Conservation (phyloP, 2,329 filamentous ascomycete genomes). For the Penicillium concentricum region DNA sequence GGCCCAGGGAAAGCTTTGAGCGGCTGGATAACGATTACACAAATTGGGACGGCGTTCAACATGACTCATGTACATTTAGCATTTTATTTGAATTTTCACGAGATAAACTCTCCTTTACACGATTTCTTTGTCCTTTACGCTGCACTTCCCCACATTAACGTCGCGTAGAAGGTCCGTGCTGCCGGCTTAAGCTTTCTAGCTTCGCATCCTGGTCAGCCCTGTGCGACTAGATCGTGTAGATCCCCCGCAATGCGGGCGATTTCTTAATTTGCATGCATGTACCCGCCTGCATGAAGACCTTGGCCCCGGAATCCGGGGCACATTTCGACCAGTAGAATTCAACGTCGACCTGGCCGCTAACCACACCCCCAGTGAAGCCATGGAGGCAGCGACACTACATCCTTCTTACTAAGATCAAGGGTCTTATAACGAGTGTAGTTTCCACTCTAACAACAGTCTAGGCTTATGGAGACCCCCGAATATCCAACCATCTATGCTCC, state of each 20-base stretch:
- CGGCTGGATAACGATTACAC: conserved; percentile 1
- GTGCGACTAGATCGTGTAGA: not conserved
- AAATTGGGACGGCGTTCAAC: conserved; percentile 4
- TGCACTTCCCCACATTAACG: not conserved
- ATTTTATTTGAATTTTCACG: conserved; percentile 7
- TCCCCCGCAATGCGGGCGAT: not conserved
- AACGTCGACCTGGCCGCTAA: not conserved
- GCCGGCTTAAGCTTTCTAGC: not conserved
- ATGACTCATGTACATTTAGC: conserved; percentile 9
- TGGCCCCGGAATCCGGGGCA: not conserved
- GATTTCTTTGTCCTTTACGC: not conserved
- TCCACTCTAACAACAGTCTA: not conserved
- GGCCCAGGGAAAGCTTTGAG: conserved; percentile 13
- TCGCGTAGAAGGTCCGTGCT: not conserved
- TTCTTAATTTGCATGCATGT: not conserved
- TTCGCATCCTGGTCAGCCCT: not conserved
- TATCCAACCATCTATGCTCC: not conserved
- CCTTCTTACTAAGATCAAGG: not conserved
- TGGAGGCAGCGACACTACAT: not conserved
- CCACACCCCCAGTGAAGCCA: not conserved
- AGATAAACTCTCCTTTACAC: conserved; percentile 1
- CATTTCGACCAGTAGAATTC: not conserved
- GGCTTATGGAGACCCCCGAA: not conserved
- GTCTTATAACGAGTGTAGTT: not conserved
- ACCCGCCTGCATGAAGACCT: not conserved